Conservation (phyloP, 805 yeast genomes). For the Isabelozyma gotoi region DNA sequence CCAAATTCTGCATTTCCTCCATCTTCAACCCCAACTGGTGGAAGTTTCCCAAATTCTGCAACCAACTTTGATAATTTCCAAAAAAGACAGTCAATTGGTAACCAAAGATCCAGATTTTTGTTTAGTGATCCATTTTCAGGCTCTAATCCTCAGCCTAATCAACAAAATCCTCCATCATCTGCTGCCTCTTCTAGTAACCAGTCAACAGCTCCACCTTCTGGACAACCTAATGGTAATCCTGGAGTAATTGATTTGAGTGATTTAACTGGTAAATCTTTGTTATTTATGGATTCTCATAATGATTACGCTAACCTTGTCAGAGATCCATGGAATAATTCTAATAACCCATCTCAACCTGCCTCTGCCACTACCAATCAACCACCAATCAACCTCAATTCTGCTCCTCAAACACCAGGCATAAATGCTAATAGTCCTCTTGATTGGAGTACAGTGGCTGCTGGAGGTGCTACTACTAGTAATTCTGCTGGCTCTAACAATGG, state of each 20-base stretch:
- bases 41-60: slow-evolving; percentile 1
- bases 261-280: slow-evolving; percentile 40
- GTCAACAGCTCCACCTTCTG: slow-evolving; percentile 18
- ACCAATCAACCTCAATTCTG: slow-evolving; percentile 19
- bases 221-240: slow-evolving; percentile 9
- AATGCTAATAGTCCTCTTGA: slow-evolving; percentile 22
- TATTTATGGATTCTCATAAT: slow-evolving; percentile 46
- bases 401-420: slow-evolving; percentile 42
- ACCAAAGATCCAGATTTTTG: slow-evolving; percentile 65
- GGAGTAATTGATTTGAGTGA: slow-evolving; percentile 34
- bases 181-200: slow-evolving; percentile 6
- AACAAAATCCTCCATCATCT: slow-evolving; percentile 5
- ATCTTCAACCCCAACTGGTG: neutral
- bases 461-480: neutral
- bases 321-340: slow-evolving; percentile 41
- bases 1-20: neutral
- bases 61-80: slow-evolving; percentile 26
- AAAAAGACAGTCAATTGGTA: slow-evolving; percentile 55
- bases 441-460: slow-evolving; percentile 25
- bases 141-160: slow-evolving; percentile 5
- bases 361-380: slow-evolving; percentile 1
- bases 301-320: slow-evolving; percentile 46
- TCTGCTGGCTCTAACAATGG: neutral
- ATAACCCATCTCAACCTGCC: slow-evolving; percentile 2
- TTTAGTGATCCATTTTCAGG: slow-evolving; percentile 59